Percentiles rank a stretch among this genome's conserved stretches.
Conservation (phyloP, 305 asterid genomes). For the Andrographis paniculata region DNA sequence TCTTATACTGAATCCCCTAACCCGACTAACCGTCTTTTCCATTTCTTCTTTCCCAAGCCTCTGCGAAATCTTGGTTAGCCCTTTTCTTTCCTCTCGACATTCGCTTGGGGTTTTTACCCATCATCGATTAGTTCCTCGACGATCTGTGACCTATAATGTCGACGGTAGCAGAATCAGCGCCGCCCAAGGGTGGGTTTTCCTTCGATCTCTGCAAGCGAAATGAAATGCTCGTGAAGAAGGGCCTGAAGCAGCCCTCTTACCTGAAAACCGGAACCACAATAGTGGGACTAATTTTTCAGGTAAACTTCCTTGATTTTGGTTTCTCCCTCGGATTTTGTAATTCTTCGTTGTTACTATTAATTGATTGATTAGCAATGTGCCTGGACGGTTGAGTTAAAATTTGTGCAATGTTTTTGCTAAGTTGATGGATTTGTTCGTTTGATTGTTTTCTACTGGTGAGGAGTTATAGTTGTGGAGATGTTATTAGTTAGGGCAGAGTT, state of each 20-base stretch:
- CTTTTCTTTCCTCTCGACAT: not conserved
- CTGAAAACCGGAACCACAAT: slow-evolving; percentile 94
- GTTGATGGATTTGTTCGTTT: no score
- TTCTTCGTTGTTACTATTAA: no score
- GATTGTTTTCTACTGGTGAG: no score
- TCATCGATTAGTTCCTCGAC: not conserved
- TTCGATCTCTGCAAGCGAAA: slow-evolving; percentile 84
- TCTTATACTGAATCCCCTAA: no score
- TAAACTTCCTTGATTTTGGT: slow-evolving; percentile 14
- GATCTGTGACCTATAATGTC: slow-evolving; percentile 21
- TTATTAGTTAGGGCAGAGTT: no score
- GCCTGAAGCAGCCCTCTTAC: slow-evolving; percentile 49
- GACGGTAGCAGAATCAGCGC: slow-evolving; percentile 28
- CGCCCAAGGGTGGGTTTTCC: slow-evolving; percentile 65
- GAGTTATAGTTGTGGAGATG: no score
- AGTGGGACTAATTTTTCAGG: slow-evolving; percentile 79
- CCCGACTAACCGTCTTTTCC: no score
- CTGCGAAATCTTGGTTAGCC: not conserved
- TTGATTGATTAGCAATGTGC: slow-evolving; percentile 11
- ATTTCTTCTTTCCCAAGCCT: not conserved
- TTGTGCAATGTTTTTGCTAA: no score
- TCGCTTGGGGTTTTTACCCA: not conserved
- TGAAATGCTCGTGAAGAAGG: slow-evolving; percentile 65
- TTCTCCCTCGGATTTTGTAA: no score
- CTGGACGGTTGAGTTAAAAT: no score